phyloP scores from a whole-genome alignment of 208 protist genomes.

The Tritrichomonas foetus region DNA sequence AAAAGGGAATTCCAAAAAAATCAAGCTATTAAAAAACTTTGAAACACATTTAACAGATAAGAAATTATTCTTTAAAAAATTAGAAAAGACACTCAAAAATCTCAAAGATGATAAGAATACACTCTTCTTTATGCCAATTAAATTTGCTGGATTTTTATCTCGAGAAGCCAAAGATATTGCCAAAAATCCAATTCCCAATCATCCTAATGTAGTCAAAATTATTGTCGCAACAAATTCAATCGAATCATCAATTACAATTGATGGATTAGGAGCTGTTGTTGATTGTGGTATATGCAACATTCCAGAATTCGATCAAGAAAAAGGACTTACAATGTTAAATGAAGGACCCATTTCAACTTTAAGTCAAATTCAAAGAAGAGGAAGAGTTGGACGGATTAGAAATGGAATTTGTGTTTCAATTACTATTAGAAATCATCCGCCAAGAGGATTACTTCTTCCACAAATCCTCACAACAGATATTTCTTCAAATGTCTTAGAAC shows the following conservation, averaged over 20 bases:
- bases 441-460: background rate
- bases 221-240: background rate
- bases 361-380: conserved; percentile 6
- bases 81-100: no score
- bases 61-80: no score
- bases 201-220: background rate
- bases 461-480: background rate
- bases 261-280: background rate
- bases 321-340: background rate
- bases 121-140: background rate
- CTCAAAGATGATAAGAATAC: background rate
- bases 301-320: background rate
- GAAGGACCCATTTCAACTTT: background rate
- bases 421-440: no score
- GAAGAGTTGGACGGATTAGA: background rate
- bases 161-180: background rate
- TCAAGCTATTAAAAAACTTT: no score
- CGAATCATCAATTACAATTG: background rate
- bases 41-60: no score
- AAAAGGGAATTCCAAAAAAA: no score
- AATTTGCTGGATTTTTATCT: background rate
- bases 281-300: background rate
- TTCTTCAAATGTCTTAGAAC: background rate
- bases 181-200: background rate
- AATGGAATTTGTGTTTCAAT: background rate